These are phyloP conservation scores for Lentinula aciculospora DNA, from an alignment of 768 basidiomycete species.

Conservation along the genomic window DNA sequence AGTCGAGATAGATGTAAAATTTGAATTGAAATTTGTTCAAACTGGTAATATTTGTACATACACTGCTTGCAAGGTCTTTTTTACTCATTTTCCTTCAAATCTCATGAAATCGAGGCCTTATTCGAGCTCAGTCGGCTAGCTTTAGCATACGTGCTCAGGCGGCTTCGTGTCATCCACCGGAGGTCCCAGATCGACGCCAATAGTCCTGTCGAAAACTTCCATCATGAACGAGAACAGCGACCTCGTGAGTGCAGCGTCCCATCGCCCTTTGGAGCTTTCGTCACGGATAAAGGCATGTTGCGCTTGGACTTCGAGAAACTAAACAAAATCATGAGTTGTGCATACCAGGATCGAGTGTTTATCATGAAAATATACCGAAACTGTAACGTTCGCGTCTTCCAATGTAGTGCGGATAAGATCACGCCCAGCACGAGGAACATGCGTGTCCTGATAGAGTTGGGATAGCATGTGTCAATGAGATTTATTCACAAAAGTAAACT, in stretches of 20 bases:
- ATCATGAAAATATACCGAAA: conserved; percentile 47
- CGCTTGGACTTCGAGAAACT: conserved; percentile 95
- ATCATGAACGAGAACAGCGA: conserved; percentile 83
- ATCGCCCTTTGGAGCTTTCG: conserved; percentile 87
- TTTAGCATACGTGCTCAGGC: conserved; percentile 77
- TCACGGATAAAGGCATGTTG: conserved; percentile 97
- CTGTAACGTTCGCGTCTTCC: conserved; percentile 71
- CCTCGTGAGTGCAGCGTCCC: conserved; percentile 89
- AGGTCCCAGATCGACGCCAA: conserved; percentile 81
- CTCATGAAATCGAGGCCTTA: too few species aligned
- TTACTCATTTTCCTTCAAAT: conserved; percentile 49
- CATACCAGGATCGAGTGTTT: neutral
- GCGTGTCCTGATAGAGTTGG: conserved; percentile 62
- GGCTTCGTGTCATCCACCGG: conserved; percentile 35
- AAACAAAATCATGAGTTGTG: conserved; percentile 10
- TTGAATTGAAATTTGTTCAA: too few species aligned
- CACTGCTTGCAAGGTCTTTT: neutral
- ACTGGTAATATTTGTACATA: neutral
- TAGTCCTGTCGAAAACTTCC: conserved; percentile 88
- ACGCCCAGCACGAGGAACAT: conserved; percentile 83
- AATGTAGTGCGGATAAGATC: conserved; percentile 79
- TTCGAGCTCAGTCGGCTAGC: too few species aligned
- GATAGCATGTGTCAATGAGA: too few species aligned
- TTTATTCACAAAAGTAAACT: too few species aligned
- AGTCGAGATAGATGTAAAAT: too few species aligned